A percentile compares a stretch with the other conserved stretches of the same genome.
These are phyloP conservation scores for Cupressus sempervirens DNA, from an alignment of 75 land plant species.

Conservation along the genomic window DNA sequence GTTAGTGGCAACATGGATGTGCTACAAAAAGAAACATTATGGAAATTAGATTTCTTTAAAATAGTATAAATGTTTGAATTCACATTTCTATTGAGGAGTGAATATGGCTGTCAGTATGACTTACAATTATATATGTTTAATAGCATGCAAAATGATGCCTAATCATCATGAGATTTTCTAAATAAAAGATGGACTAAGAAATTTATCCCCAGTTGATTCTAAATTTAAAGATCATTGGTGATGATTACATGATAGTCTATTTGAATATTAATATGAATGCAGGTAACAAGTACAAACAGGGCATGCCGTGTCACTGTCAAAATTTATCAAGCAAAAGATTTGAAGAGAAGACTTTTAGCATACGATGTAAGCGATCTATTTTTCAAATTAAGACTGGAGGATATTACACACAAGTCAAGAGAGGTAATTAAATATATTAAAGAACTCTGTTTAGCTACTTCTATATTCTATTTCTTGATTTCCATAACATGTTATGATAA, in stretches of 20 bases:
- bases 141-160: background rate
- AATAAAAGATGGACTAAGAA: background rate
- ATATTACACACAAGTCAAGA: constrained; percentile 24
- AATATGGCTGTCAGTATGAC: background rate
- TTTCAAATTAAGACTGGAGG: constrained; percentile 36
- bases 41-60: background rate
- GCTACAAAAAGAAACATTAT: background rate
- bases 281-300: constrained; percentile 44
- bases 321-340: constrained; percentile 25
- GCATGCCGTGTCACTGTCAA: constrained; percentile 44
- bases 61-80: background rate
- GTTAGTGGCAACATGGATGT: background rate
- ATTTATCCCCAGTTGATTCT: constrained; percentile 1
- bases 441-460: background rate
- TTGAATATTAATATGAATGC: constrained; percentile 10
- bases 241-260: background rate
- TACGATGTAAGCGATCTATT: constrained; percentile 22
- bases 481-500: background rate
- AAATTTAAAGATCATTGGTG: background rate
- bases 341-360: constrained; percentile 21
- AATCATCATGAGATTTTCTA: background rate
- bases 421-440: constrained; percentile 16
- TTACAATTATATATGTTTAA: background rate
- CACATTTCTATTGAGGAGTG: background rate
- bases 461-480: background rate